phyloP scores from a whole-genome alignment of 164 flowering plant species.

The Warburgia ugandensis region DNA sequence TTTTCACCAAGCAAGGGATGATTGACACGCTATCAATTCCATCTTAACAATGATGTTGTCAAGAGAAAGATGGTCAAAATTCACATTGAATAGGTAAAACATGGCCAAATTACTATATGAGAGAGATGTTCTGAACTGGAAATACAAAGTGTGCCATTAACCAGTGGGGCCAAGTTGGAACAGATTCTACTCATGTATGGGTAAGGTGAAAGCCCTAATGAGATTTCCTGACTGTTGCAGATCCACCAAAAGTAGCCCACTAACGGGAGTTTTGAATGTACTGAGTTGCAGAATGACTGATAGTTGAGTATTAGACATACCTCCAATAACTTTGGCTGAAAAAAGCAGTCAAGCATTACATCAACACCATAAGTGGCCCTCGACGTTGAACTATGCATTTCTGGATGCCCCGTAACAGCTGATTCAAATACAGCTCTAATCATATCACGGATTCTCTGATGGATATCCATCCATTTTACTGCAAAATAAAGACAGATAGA shows the following conservation, averaged over 20 bases:
- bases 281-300: too few species aligned
- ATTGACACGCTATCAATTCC: too few species aligned
- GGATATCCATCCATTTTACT: conserved; percentile 93
- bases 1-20: too few species aligned
- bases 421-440: conserved; percentile 75
- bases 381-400: conserved; percentile 72
- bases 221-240: background rate
- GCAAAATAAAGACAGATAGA: conserved; percentile 14
- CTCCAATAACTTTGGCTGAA: conserved; percentile 88
- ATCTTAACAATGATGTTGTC: too few species aligned
- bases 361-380: conserved; percentile 96
- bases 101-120: too few species aligned
- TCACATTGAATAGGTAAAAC: too few species aligned
- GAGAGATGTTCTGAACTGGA: too few species aligned
- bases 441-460: conserved; percentile 52
- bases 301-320: too few species aligned
- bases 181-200: background rate
- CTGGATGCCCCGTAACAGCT: conserved; percentile 78
- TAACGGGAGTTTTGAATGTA: too few species aligned
- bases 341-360: conserved; percentile 84
- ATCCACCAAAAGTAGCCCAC: background rate
- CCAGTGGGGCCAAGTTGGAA: background rate
- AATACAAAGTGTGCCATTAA: background rate
- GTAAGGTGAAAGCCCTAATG: background rate
- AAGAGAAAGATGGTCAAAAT: too few species aligned